Evolutionary conservation across 306 rosid species (phyloP).

Genomic region (Inga laurina): DNA sequence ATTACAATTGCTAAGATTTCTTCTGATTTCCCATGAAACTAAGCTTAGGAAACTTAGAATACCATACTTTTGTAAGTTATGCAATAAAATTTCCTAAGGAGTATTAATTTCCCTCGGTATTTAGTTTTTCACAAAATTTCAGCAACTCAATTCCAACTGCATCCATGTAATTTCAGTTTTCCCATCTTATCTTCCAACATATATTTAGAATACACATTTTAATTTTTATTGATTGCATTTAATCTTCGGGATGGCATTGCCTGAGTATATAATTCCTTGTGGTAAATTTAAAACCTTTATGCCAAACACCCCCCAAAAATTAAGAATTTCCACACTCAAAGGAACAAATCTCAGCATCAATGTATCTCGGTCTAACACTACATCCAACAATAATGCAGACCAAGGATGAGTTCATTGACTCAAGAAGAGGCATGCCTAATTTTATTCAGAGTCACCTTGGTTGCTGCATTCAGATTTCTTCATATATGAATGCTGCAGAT

Average conservation of each 20-base stretch:
- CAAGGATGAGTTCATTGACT: not conserved
- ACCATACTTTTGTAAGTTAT: not conserved
- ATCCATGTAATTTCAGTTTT: not conserved
- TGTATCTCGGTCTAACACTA: not conserved
- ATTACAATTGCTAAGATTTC: not conserved
- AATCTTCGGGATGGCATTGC: not conserved
- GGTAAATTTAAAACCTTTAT: not conserved
- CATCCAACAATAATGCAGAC: not conserved
- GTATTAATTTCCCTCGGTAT: not conserved
- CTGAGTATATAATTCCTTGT: not conserved
- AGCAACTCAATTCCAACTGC: not conserved
- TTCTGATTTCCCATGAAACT: not conserved
- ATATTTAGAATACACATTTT: not conserved
- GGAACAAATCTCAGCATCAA: not conserved
- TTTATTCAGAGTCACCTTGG: conserved; percentile 1
- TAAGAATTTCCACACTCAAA: not conserved
- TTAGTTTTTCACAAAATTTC: not conserved
- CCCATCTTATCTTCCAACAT: not conserved
- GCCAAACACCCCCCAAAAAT: not conserved
- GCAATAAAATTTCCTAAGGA: not conserved
- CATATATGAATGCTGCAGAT: not conserved
- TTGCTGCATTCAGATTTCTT: not conserved
- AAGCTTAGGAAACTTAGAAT: not conserved
- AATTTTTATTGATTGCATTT: not conserved
- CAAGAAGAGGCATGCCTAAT: not conserved